A percentile compares a stretch with the other conserved stretches of the same genome.
phyloP scores from a whole-genome alignment of 805 yeast genomes.

The Tanozyma kutaoensis region DNA sequence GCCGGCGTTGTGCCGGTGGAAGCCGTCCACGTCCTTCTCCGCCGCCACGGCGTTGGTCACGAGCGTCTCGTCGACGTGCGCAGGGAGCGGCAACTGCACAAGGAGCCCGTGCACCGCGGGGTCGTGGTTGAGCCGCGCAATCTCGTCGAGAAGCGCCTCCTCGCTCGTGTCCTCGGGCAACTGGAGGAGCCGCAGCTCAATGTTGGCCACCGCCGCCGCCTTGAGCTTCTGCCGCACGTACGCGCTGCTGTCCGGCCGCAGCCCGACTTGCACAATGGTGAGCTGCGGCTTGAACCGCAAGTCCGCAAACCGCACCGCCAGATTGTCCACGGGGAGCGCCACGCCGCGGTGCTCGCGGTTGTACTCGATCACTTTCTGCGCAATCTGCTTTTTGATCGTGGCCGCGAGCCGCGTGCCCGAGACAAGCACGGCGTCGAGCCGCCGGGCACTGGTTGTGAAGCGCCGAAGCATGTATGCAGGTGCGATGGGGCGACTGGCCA shows the following conservation, averaged over 20 bases:
- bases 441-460: slow-evolving; percentile 3
- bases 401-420: slow-evolving; percentile 31
- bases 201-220: slow-evolving; percentile 77
- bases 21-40: slow-evolving; percentile 91
- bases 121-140: slow-evolving; percentile 59
- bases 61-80: slow-evolving; percentile 60
- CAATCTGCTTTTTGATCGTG: slow-evolving; percentile 20
- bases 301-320: slow-evolving; percentile 9
- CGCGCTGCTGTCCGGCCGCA: slow-evolving; percentile 79
- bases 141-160: slow-evolving; percentile 41
- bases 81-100: slow-evolving; percentile 84
- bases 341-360: slow-evolving; percentile 15
- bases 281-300: slow-evolving; percentile 68
- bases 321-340: slow-evolving; percentile 6
- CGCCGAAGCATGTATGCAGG: too few species aligned
- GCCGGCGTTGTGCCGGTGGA: slow-evolving; percentile 79
- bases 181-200: slow-evolving; percentile 51
- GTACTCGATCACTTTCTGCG: slow-evolving; percentile 24
- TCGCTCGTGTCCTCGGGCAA: slow-evolving; percentile 53
- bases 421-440: slow-evolving; percentile 20
- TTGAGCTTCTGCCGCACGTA: slow-evolving; percentile 86
- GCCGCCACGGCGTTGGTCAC: slow-evolving; percentile 74
- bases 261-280: slow-evolving; percentile 83
- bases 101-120: slow-evolving; percentile 72
- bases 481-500: too few species aligned